Percentiles rank a stretch among this genome's conserved stretches.
These are phyloP conservation scores for Casuarina cunninghamiana DNA, from an alignment of 306 rosid species.

Conservation along the genomic window DNA sequence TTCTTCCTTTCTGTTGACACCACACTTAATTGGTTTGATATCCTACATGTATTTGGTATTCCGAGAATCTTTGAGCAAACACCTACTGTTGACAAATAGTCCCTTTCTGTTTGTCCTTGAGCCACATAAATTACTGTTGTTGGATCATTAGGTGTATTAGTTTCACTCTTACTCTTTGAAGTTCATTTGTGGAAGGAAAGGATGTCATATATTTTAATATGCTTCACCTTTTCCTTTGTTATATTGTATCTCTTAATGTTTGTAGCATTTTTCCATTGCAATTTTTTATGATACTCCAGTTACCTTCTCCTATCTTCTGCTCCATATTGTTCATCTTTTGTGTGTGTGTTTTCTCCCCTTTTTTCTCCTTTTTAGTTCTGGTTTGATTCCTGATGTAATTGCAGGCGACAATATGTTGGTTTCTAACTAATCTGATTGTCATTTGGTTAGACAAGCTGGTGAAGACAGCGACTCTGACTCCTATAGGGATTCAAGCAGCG, in stretches of 20 bases:
- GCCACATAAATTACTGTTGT: neutral
- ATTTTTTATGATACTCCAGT: neutral
- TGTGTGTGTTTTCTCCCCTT: neutral
- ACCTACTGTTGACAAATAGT: neutral
- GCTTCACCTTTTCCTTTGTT: neutral
- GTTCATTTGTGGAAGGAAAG: neutral
- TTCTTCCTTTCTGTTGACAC: neutral
- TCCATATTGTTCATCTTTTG: neutral
- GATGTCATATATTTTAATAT: neutral
- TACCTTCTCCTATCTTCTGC: neutral
- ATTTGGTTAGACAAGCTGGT: constrained; percentile 45
- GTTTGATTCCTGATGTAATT: constrained; percentile 5
- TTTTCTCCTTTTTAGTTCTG: neutral
- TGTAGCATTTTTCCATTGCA: neutral
- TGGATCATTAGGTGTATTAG: neutral
- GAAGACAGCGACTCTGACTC: constrained; percentile 68
- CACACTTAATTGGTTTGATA: neutral
- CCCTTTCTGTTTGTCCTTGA: neutral
- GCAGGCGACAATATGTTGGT: constrained; percentile 1
- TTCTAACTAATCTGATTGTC: constrained; percentile 23
- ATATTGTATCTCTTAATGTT: neutral
- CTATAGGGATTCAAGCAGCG: constrained; percentile 76
- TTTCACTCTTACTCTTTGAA: neutral
- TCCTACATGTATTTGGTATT: neutral
- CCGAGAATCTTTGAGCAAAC: neutral